Base-by-base conservation (phyloP, 768 basidiomycete genomes). In the Termitomyces sp. region DNA sequence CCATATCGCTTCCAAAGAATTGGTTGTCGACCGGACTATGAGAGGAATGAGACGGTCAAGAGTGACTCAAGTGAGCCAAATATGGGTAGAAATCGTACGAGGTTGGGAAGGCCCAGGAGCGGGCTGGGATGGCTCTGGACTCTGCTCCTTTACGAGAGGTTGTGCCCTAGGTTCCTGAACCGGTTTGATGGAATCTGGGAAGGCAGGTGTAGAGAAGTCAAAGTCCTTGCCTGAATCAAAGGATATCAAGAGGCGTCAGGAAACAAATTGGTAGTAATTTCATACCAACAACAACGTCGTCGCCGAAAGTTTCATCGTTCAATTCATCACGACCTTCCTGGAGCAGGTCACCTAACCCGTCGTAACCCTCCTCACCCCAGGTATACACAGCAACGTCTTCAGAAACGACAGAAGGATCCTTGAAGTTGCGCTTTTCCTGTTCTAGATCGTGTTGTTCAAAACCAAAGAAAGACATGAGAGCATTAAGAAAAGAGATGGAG, bases 261-360 rank as follows among this genome's bases (percentile, higher is more conserved):
- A 5, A 20, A 46, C 51, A 55, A 56, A 37, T 55, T 24, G 52
- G 53, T 41, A 59, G 59, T 61, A 49, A 43, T 37, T 55, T 73
- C 88, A 79, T 69, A 94, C 94, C 92, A 58, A 96, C 82, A 61
- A 67, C 73, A 34, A 79, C 86, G 50, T 75, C 62, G 41, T 74
- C 81, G 31, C 95, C 97, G 74, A 99, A 99, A 2, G 97, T 99
- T 76, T 96, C 94, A 71, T 96, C 93, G 73, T 99, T 98, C 64
- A 95, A 69, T 63, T 95, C 94, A 77, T 98, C 94, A 56, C 86
- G 86, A 42, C 87, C 88, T 72, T 98, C 96, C 64, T 88, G 85
- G 54, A 98, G 80, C 50, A 85, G 85, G 72, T 92, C 88, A 53
- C 89, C 94, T 27, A 96, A 83, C 41, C 90, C 92, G 70, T 96